Evolutionary conservation across 2,329 filamentous ascomycete genomes (phyloP), one percentile per base, ranked within the genome.

Genomic region (Ophiosphaerella herpotricha): DNA sequence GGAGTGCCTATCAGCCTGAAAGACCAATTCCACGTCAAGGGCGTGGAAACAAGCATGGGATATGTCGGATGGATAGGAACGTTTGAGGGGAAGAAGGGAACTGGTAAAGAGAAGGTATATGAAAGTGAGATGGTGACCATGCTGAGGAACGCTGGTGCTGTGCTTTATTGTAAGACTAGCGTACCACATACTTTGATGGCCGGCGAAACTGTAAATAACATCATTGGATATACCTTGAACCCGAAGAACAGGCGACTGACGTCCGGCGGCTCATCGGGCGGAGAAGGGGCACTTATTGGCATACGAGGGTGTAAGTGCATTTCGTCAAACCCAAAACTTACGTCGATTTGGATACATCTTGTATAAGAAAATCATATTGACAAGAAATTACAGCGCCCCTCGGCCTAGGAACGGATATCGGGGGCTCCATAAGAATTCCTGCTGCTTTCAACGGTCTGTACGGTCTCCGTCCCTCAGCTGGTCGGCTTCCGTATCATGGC

Each of bases 31-130:
- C 78, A 79, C 36, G 75, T 80, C 54, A 75, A 74, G 37, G 74
- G 64, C 34, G 74, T 78, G 2, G 77, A 78, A 32, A 79, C 76
- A 1, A 67, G 64, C 2, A 78, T 87, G 83, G 85, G 84, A 7
- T 87, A 86, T 55, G 75, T 86, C 8, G 83, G 84, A 12, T 86
- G 84, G 84, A 82, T 87, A 9, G 80, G 78, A 5, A 86, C 82
- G 0, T 86, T 85, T 58, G 74, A 86, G 68, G 84, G 84, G 26
- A 74, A 77, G 42, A 78, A 76, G 24, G 76, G 73, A 1, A 81
- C 73, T 46, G 81, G 73, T 21, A 82, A 75, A 68, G 82, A 78
- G 64, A 77, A 70, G 60, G 73, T 75, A 1, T 81, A 78, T 40
- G 84, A 88, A 60, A 85, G 81, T 40, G 79, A 85, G 55, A 78